A percentile compares a stretch with the other conserved stretches of the same genome.
These are phyloP conservation scores for Penicillium canescens DNA, from an alignment of 495 filamentous ascomycete genomes.

Conservation along the genomic window DNA sequence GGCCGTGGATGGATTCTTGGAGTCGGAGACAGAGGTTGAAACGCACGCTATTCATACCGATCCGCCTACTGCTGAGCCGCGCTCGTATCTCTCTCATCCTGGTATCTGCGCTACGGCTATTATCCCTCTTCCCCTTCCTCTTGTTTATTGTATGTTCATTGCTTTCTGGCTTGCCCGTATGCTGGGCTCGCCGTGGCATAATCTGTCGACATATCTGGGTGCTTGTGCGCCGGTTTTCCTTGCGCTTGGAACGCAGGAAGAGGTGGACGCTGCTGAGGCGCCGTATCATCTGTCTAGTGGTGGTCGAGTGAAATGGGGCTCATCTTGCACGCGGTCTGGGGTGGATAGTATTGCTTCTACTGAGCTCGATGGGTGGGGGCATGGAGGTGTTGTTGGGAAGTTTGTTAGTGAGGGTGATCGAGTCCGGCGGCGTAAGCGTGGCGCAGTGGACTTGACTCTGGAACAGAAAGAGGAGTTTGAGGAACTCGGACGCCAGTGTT, in stretches of 20 bases:
- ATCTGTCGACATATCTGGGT: conserved; percentile 70
- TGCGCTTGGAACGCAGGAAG: conserved; percentile 65
- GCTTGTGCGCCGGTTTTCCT: conserved; percentile 77
- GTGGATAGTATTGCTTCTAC: conserved; percentile 61
- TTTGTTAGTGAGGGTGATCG: conserved; percentile 47
- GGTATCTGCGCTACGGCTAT: conserved; percentile 83
- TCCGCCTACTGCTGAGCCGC: conserved; percentile 40
- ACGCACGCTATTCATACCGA: conserved; percentile 1
- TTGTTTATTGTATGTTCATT: conserved; percentile 62
- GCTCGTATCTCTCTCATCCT: conserved; percentile 77
- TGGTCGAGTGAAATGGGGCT: conserved; percentile 85
- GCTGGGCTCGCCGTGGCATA: conserved; percentile 87
- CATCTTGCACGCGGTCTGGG: conserved; percentile 59
- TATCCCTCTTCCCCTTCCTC: conserved; percentile 64
- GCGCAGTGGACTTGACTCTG: conserved; percentile 56
- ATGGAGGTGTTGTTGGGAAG: conserved; percentile 64
- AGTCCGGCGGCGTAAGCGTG: conserved; percentile 53
- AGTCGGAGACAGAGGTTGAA: conserved; percentile 21
- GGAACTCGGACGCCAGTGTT: conserved; percentile 67
- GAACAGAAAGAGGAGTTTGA: conserved; percentile 74
- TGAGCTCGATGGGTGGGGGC: conserved; percentile 84
- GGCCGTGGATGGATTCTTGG: conserved; percentile 50
- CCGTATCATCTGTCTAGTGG: conserved; percentile 40
- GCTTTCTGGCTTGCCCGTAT: conserved; percentile 73
- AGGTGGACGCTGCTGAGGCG: conserved; percentile 62